Evolutionary conservation across 495 filamentous ascomycete genomes (phyloP).

Genomic region (Talaromyces proteolyticus): DNA sequence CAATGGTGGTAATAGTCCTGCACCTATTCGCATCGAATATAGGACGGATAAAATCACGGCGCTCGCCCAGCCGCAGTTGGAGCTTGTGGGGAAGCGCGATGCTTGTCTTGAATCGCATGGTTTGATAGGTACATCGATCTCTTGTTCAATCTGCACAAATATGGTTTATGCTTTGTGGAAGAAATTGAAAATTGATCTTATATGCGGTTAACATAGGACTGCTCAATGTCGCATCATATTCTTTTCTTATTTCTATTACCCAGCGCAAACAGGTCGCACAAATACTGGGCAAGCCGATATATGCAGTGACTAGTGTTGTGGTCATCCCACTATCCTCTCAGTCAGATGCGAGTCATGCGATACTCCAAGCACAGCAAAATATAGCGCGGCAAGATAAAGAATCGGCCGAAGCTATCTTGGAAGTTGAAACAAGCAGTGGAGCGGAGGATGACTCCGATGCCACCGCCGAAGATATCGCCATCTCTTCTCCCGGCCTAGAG

Average conservation of each 20-base stretch:
- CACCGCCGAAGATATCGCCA: slow-evolving; percentile 26
- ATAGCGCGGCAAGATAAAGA: slow-evolving; percentile 18
- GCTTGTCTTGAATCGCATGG: slow-evolving; percentile 69
- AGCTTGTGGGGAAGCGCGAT: slow-evolving; percentile 28
- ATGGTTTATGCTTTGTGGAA: no score
- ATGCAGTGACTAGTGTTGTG: slow-evolving; percentile 78
- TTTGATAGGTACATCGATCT: slow-evolving; percentile 86
- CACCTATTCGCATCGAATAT: slow-evolving; percentile 66
- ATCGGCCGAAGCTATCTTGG: slow-evolving; percentile 15
- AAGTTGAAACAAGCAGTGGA: slow-evolving; percentile 21
- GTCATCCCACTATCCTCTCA: slow-evolving; percentile 80
- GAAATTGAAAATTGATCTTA: no score
- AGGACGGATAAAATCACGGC: slow-evolving; percentile 54
- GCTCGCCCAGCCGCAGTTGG: slow-evolving; percentile 28
- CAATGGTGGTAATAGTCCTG: slow-evolving; percentile 27
- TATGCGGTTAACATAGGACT: slow-evolving; percentile 44
- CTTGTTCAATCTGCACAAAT: no score
- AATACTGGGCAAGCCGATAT: slow-evolving; percentile 74
- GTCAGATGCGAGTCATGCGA: slow-evolving; percentile 63
- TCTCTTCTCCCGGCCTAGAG: slow-evolving; percentile 22
- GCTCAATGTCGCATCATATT: slow-evolving; percentile 63
- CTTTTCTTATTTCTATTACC: slow-evolving; percentile 80
- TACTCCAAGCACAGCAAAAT: slow-evolving; percentile 55
- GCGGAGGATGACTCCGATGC: slow-evolving; percentile 31
- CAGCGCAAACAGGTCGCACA: slow-evolving; percentile 82